These are phyloP conservation scores for Jackrogersella multiformis DNA, from an alignment of 495 filamentous ascomycete species.

Conservation along the genomic window DNA sequence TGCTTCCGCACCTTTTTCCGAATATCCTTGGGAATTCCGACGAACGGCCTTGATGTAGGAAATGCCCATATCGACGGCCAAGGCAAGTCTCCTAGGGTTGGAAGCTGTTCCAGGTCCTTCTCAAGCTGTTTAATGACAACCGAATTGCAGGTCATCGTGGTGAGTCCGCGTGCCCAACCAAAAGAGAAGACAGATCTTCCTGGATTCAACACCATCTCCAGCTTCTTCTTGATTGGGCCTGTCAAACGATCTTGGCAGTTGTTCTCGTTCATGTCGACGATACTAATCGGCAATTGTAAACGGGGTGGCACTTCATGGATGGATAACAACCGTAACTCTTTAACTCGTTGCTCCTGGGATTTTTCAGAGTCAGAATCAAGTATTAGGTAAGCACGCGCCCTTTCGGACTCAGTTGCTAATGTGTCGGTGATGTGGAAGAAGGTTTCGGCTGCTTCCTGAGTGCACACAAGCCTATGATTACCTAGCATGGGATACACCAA, in stretches of 20 bases:
- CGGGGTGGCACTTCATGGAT: conserved; percentile 40
- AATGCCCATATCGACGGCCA: conserved; percentile 48
- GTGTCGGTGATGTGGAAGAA: conserved; percentile 51
- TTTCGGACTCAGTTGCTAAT: conserved; percentile 51
- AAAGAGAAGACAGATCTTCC: conserved; percentile 46
- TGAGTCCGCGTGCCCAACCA: conserved; percentile 44
- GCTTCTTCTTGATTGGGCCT: conserved; percentile 19
- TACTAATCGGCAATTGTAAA: conserved; percentile 44
- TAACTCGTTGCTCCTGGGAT: conserved; percentile 33
- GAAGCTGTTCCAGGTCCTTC: conserved; percentile 40
- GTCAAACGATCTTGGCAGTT: conserved; percentile 19
- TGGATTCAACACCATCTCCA: conserved; percentile 34
- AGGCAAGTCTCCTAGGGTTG: conserved; percentile 16
- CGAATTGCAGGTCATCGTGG: conserved; percentile 47
- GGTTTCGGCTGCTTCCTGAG: conserved; percentile 47
- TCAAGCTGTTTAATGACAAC: conserved; percentile 45
- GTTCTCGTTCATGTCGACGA: conserved; percentile 37
- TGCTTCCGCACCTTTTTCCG: conserved; percentile 38
- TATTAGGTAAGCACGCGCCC: conserved; percentile 47
- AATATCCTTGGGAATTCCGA: conserved; percentile 37
- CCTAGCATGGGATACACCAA: conserved; percentile 47
- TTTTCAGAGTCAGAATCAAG: conserved; percentile 33
- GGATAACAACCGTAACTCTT: conserved; percentile 40
- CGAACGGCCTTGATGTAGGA: conserved; percentile 43
- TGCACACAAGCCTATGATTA: conserved; percentile 49